Evolutionary conservation across 768 basidiomycete species (phyloP).

Genomic region (Hypholoma sublateritium): DNA sequence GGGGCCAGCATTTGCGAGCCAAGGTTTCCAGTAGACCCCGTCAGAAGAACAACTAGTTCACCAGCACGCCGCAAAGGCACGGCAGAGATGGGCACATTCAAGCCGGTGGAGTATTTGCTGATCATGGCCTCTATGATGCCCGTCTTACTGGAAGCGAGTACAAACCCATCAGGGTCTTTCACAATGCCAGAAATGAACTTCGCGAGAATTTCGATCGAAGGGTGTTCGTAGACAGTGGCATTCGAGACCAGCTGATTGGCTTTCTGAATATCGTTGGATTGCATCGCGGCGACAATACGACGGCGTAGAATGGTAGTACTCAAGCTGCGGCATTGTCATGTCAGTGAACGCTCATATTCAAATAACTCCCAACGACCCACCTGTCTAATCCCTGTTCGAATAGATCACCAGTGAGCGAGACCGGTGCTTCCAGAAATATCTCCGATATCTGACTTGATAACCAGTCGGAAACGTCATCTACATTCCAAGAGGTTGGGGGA

Average conservation of each 20-base stretch:
- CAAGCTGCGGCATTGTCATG: slow-evolving; percentile 4
- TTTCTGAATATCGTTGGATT: background rate
- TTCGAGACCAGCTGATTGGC: background rate
- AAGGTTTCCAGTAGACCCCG: slow-evolving; percentile 37
- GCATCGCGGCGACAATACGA: background rate
- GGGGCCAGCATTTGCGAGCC: slow-evolving; percentile 32
- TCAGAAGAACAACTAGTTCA: slow-evolving; percentile 26
- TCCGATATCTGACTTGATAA: slow-evolving; percentile 16
- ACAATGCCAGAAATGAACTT: slow-evolving; percentile 15
- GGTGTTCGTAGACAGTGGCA: background rate
- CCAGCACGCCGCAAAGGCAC: background rate
- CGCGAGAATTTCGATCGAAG: background rate
- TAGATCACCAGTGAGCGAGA: slow-evolving; percentile 11
- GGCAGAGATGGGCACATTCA: background rate
- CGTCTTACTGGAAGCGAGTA: slow-evolving; percentile 4
- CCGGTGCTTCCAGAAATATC: slow-evolving; percentile 1
- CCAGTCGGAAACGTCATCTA: slow-evolving; percentile 12
- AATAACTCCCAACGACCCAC: slow-evolving; percentile 2
- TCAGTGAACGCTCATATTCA: background rate
- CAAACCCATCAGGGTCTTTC: slow-evolving; percentile 6
- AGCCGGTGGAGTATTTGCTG: background rate
- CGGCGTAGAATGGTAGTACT: slow-evolving; percentile 7
- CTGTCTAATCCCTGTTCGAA: slow-evolving; percentile 24
- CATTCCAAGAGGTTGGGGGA: slow-evolving; percentile 16
- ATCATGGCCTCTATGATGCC: slow-evolving; percentile 11